Percentiles rank a stretch among this genome's conserved stretches.
phyloP scores from a whole-genome alignment of 352 stramenopile species.

The Phytophthora pseudosyringae region DNA sequence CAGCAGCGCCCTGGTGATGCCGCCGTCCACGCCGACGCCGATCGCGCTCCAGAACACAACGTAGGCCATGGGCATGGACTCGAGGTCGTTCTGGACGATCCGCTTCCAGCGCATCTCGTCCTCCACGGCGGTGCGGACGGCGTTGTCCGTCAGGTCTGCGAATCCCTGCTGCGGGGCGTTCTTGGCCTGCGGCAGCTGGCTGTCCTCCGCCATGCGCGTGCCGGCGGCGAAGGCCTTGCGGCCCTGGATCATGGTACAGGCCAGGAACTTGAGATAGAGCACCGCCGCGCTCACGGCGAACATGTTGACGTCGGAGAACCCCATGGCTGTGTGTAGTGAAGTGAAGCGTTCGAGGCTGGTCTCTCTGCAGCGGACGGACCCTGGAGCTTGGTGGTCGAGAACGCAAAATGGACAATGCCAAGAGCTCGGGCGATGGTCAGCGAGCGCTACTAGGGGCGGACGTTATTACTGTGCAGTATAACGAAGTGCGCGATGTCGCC shows the following conservation, averaged over 20 bases:
- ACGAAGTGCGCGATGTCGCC: constrained; percentile 5
- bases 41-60: constrained; percentile 54
- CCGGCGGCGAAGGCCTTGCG: constrained; percentile 53
- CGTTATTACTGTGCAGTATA: too few species aligned
- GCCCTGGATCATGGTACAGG: constrained; percentile 55
- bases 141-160: constrained; percentile 37
- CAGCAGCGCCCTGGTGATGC: constrained; percentile 35
- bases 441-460: too few species aligned
- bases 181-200: constrained; percentile 41
- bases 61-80: constrained; percentile 65
- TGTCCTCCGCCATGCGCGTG: constrained; percentile 54
- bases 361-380: too few species aligned
- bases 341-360: too few species aligned
- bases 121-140: constrained; percentile 25
- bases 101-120: constrained; percentile 59
- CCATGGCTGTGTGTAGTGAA: constrained; percentile 12
- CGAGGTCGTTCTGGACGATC: constrained; percentile 67
- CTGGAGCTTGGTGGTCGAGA: constrained; percentile 32
- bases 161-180: constrained; percentile 25
- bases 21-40: constrained; percentile 41
- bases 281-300: constrained; percentile 53
- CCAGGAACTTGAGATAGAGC: constrained; percentile 72
- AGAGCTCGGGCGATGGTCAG: constrained; percentile 5
- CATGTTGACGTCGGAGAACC: constrained; percentile 38
- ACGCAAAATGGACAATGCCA: constrained; percentile 34